Percentiles rank a stretch among this genome's conserved stretches.
Evolutionary conservation across 2,329 filamentous ascomycete genomes (phyloP).

Genomic region (Fusarium zealandicum): DNA sequence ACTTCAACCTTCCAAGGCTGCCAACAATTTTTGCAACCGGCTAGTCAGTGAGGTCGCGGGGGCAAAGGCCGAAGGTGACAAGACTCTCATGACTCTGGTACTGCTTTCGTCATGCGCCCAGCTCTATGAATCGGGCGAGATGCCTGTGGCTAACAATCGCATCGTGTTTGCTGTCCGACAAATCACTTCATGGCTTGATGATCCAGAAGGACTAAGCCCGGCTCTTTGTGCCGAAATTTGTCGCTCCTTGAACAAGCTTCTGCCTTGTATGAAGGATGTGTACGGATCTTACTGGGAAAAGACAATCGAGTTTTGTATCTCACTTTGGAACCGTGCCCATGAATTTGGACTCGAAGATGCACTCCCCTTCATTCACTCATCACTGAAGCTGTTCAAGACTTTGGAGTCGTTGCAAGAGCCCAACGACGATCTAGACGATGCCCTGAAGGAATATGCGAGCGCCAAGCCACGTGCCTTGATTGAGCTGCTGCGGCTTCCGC

Average conservation of each 20-base stretch:
- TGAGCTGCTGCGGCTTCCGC: slow-evolving; percentile 64
- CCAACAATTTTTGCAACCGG: slow-evolving; percentile 64
- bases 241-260: slow-evolving; percentile 64
- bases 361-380: slow-evolving; percentile 72
- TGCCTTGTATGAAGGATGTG: slow-evolving; percentile 79
- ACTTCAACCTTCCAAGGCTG: slow-evolving; percentile 55
- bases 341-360: slow-evolving; percentile 54
- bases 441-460: slow-evolving; percentile 67
- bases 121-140: slow-evolving; percentile 58
- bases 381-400: slow-evolving; percentile 72
- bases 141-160: slow-evolving; percentile 70
- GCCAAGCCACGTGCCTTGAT: slow-evolving; percentile 66
- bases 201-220: slow-evolving; percentile 52
- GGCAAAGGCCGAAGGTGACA: slow-evolving; percentile 51
- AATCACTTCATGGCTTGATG: slow-evolving; percentile 74
- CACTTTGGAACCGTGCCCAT: slow-evolving; percentile 61
- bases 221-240: slow-evolving; percentile 60
- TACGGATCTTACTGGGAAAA: slow-evolving; percentile 90
- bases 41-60: slow-evolving; percentile 67
- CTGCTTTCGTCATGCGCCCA: slow-evolving; percentile 61
- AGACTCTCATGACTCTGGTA: slow-evolving; percentile 58
- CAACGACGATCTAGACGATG: slow-evolving; percentile 87
- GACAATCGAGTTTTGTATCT: slow-evolving; percentile 64
- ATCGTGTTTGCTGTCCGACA: slow-evolving; percentile 85
- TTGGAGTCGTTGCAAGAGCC: slow-evolving; percentile 72